phyloP scores from a whole-genome alignment of 2,329 filamentous ascomycete genomes.

The Thielaviopsis cerberus region DNA sequence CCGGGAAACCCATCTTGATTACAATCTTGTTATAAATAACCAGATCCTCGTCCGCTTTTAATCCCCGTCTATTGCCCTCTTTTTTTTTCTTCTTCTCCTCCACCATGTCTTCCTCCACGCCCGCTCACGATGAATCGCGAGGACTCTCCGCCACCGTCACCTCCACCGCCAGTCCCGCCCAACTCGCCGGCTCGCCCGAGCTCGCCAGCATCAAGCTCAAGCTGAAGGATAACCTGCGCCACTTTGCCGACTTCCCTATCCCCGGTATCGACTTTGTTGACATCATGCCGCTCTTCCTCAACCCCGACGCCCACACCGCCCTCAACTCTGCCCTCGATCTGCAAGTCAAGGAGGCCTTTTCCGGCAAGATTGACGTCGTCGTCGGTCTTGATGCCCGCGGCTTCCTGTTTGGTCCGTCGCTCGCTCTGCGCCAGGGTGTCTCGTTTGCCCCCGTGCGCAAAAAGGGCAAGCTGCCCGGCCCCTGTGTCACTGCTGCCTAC shows the following conservation, averaged over 20 bases:
- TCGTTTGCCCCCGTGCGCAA: slow-evolving; percentile 89
- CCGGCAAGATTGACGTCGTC: slow-evolving; percentile 63
- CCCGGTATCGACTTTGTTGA: slow-evolving; percentile 93
- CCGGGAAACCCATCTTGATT: background rate
- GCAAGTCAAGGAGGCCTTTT: slow-evolving; percentile 49
- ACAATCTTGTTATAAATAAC: background rate
- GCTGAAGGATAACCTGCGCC: slow-evolving; percentile 56
- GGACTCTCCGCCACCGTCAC: slow-evolving; percentile 43
- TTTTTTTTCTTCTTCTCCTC: slow-evolving; percentile 15
- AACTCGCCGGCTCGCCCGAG: slow-evolving; percentile 43
- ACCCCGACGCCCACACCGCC: slow-evolving; percentile 51
- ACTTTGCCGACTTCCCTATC: slow-evolving; percentile 81
- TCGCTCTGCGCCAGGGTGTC: slow-evolving; percentile 67
- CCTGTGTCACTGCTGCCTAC: slow-evolving; percentile 67
- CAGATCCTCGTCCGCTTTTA: slow-evolving; percentile 13
- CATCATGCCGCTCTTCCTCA: slow-evolving; percentile 87
- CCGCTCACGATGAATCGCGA: slow-evolving; percentile 39
- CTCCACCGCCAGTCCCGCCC: slow-evolving; percentile 34
- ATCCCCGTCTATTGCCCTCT: slow-evolving; percentile 17
- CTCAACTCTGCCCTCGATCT: slow-evolving; percentile 75
- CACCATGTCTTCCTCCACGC: slow-evolving; percentile 18
- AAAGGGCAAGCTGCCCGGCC: slow-evolving; percentile 84
- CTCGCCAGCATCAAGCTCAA: slow-evolving; percentile 51
- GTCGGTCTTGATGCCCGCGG: slow-evolving; percentile 86
- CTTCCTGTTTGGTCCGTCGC: slow-evolving; percentile 81